Conservation (phyloP, 1,139 yeast species). For the Lodderomyces oxycetoniae region DNA sequence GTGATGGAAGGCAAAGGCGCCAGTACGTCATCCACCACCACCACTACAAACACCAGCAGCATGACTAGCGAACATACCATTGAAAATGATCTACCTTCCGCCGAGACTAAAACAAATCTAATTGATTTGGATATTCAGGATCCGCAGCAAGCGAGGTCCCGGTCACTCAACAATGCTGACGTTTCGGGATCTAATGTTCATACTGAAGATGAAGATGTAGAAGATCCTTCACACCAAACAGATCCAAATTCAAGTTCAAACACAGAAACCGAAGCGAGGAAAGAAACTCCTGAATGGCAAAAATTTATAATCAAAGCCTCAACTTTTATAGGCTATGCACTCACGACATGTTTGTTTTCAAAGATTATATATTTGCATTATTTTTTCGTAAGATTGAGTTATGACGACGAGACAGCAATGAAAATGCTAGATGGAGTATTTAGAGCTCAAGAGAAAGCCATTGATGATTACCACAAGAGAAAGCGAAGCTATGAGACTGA, state of each 20-base stretch:
- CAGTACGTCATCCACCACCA: neutral
- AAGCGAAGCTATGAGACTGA: conserved; percentile 1
- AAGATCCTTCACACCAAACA: too few species aligned
- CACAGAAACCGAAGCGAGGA: too few species aligned
- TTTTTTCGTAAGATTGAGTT: conserved; percentile 10
- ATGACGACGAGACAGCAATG: conserved; percentile 12
- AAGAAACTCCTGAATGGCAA: neutral
- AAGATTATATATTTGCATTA: conserved; percentile 11
- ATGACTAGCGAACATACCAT: neutral
- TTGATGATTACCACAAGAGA: conserved; percentile 10
- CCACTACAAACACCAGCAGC: neutral
- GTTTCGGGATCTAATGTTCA: too few species aligned
- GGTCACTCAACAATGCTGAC: too few species aligned
- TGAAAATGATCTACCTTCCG: conserved; percentile 4
- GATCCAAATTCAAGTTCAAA: too few species aligned
- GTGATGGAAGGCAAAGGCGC: neutral
- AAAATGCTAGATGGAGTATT: conserved; percentile 11
- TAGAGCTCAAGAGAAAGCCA: conserved; percentile 12
- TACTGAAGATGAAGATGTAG: too few species aligned
- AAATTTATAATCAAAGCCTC: conserved; percentile 7
- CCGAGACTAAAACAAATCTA: conserved; percentile 6
- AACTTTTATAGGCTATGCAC: conserved; percentile 11
- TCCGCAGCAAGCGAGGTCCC: neutral
- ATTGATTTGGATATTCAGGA: conserved; percentile 1
- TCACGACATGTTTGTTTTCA: conserved; percentile 11